A percentile compares a stretch with the other conserved stretches of the same genome.
Evolutionary conservation across 768 basidiomycete species (phyloP).

Genomic region (Agrocybe praecox): DNA sequence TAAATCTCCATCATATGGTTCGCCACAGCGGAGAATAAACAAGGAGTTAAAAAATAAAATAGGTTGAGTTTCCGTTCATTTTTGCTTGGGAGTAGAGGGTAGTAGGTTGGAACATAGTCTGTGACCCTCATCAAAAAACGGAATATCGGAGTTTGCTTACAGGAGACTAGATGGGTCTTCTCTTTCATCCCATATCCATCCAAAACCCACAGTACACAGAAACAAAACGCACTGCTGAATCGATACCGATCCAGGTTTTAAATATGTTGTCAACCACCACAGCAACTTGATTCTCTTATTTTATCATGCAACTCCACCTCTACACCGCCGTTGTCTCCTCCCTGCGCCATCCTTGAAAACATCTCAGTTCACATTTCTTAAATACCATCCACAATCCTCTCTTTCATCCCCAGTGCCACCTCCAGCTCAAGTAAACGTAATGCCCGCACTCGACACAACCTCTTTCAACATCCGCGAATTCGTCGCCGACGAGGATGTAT

Average conservation of each 20-base stretch:
- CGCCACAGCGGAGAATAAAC: too few species aligned
- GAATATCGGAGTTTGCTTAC: too few species aligned
- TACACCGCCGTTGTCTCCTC: background rate
- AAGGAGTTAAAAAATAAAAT: too few species aligned
- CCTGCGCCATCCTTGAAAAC: background rate
- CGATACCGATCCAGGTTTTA: slow-evolving; percentile 18
- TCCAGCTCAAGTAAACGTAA: background rate
- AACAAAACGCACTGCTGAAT: slow-evolving; percentile 7
- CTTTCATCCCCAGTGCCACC: background rate
- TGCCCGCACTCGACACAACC: background rate
- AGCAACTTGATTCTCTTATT: background rate
- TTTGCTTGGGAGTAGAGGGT: too few species aligned
- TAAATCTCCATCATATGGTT: too few species aligned
- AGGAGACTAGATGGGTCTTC: too few species aligned
- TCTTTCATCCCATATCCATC: slow-evolving; percentile 11
- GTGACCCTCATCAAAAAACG: too few species aligned
- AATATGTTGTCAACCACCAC: background rate
- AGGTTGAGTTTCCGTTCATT: too few species aligned
- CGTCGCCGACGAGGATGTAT: slow-evolving; percentile 22
- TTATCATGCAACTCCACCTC: background rate
- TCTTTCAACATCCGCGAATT: slow-evolving; percentile 22
- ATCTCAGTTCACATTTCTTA: background rate
- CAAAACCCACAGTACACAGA: slow-evolving; percentile 13
- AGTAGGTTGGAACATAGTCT: too few species aligned
- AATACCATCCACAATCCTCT: background rate